Conservation (phyloP, 495 filamentous ascomycete species). For the Penicillium cataractarum region DNA sequence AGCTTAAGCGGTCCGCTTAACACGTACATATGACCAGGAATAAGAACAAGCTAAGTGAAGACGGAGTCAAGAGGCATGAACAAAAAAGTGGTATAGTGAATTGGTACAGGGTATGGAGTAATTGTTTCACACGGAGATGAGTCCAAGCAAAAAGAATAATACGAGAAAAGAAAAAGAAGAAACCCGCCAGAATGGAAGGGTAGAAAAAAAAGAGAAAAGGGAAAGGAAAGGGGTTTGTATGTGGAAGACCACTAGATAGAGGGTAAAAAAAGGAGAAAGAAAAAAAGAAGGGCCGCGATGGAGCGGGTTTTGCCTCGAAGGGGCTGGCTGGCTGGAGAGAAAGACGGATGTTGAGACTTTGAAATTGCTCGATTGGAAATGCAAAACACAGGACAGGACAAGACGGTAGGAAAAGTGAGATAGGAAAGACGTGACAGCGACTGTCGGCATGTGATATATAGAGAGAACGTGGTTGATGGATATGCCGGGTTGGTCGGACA, state of each 20-base stretch:
- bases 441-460: neutral
- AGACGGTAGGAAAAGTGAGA: conserved; percentile 1
- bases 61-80: neutral
- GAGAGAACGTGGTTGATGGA: conserved; percentile 1
- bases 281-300: neutral
- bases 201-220: conserved; percentile 8
- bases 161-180: conserved; percentile 4
- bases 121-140: neutral
- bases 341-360: neutral
- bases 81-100: conserved; percentile 38
- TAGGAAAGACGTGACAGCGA: conserved; percentile 5
- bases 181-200: neutral
- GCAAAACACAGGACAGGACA: neutral
- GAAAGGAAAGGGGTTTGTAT: conserved; percentile 21
- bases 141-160: neutral
- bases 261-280: neutral
- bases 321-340: neutral
- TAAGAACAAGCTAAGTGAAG: neutral
- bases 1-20: neutral
- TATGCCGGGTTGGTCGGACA: neutral
- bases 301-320: neutral
- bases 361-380: neutral
- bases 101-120: conserved; percentile 37
- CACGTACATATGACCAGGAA: neutral
- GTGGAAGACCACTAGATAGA: conserved; percentile 1